Evolutionary conservation across 768 basidiomycete genomes (phyloP).

Genomic region (Boletus reticuloceps): DNA sequence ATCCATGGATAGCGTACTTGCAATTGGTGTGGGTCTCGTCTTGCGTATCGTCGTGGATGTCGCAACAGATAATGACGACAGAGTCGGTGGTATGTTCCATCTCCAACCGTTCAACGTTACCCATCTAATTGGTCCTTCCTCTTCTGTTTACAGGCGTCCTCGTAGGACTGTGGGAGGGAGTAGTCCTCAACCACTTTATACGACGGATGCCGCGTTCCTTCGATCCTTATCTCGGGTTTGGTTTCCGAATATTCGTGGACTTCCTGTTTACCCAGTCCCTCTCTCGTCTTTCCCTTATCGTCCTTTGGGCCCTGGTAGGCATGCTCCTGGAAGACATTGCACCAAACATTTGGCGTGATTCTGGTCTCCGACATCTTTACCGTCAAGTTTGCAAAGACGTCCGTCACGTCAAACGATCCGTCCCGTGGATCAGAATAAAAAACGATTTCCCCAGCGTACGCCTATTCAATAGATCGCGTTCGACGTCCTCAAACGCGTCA

Average conservation of each 20-base stretch:
- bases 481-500: constrained; percentile 15
- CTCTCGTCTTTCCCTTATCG: constrained; percentile 43
- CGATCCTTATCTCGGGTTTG: constrained; percentile 70
- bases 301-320: constrained; percentile 52
- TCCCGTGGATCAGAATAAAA: constrained; percentile 31
- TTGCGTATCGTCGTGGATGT: constrained; percentile 61
- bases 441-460: constrained; percentile 31
- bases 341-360: constrained; percentile 45
- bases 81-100: constrained; percentile 27
- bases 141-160: constrained; percentile 51
- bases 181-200: constrained; percentile 69
- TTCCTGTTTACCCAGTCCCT: constrained; percentile 61
- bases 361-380: constrained; percentile 37
- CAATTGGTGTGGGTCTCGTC: constrained; percentile 65
- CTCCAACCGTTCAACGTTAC: neutral
- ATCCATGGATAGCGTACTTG: constrained; percentile 66
- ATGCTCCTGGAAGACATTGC: constrained; percentile 53
- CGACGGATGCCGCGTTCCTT: constrained; percentile 60
- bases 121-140: constrained; percentile 1
- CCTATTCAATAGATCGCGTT: constrained; percentile 20
- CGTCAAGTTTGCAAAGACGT: constrained; percentile 36
- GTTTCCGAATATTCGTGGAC: constrained; percentile 69
- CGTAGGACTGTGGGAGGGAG: constrained; percentile 78
- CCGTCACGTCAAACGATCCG: constrained; percentile 29
- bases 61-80: constrained; percentile 36